phyloP scores from a whole-genome alignment of 371 early-diverging fungal genomes.

The Apophysomyces ossiformis region DNA sequence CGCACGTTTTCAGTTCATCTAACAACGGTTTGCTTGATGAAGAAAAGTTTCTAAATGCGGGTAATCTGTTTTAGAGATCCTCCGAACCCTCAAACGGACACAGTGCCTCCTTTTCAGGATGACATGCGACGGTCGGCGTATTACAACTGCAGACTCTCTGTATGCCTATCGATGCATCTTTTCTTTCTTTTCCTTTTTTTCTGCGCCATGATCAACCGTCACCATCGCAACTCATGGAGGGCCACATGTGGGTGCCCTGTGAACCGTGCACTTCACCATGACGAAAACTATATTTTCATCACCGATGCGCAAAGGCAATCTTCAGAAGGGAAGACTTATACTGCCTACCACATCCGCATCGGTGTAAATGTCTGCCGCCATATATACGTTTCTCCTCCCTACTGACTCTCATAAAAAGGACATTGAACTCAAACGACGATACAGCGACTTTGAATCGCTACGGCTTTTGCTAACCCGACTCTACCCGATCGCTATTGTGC shows the following conservation, averaged over 20 bases:
- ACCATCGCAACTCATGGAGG: constrained; percentile 4
- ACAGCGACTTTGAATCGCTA: constrained; percentile 93
- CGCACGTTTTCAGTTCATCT: no score
- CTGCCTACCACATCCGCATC: constrained; percentile 62
- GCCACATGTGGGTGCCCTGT: constrained; percentile 34
- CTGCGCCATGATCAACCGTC: neutral
- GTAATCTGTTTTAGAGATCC: neutral
- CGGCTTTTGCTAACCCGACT: constrained; percentile 68
- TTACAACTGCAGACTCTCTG: neutral
- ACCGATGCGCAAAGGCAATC: constrained; percentile 49
- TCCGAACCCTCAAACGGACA: neutral
- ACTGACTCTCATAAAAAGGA: constrained; percentile 37
- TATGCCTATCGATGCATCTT: neutral
- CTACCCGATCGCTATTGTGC: constrained; percentile 83
- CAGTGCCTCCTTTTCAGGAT: neutral
- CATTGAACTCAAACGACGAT: constrained; percentile 72
- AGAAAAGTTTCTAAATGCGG: neutral
- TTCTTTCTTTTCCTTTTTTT: constrained; percentile 1
- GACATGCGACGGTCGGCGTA: neutral
- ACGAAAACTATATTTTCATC: constrained; percentile 39
- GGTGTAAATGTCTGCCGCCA: constrained; percentile 42
- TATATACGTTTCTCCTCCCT: neutral
- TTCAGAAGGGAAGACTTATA: constrained; percentile 46
- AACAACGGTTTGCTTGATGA: no score
- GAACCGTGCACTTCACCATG: constrained; percentile 36